phyloP scores from a whole-genome alignment of 2,329 filamentous ascomycete genomes.

The Aphanocladium album region DNA sequence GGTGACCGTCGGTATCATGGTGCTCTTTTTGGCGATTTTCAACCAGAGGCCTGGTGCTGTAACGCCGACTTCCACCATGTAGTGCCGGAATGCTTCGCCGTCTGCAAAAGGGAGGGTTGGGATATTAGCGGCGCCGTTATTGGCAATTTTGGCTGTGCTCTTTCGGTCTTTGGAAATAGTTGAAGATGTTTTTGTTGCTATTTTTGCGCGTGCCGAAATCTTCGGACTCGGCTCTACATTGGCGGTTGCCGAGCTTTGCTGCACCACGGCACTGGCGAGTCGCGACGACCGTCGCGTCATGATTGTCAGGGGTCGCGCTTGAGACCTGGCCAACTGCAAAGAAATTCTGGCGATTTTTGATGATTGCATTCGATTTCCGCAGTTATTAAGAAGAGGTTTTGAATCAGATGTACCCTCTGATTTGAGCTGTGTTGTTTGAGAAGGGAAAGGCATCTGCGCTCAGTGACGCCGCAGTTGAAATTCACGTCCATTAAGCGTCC shows the following conservation, averaged over 20 bases:
- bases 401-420: neutral
- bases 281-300: slow-evolving; percentile 7
- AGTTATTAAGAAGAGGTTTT: neutral
- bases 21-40: slow-evolving; percentile 44
- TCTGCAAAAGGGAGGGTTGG: slow-evolving; percentile 25
- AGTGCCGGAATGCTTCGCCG: slow-evolving; percentile 29
- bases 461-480: neutral
- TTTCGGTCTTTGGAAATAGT: neutral
- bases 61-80: slow-evolving; percentile 33
- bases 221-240: neutral
- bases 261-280: neutral
- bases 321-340: neutral
- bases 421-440: neutral
- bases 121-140: neutral
- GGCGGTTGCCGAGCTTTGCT: neutral
- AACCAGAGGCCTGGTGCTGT: slow-evolving; percentile 39
- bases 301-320: neutral
- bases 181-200: neutral
- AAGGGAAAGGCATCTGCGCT: neutral
- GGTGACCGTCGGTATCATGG: slow-evolving; percentile 38
- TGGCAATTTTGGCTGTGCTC: neutral
- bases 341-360: neutral
- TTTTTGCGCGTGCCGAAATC: neutral
- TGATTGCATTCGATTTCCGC: neutral
- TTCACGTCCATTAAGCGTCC: neutral